Evolutionary conservation across 2,329 filamentous ascomycete genomes (phyloP), one percentile per base, ranked within the genome.

Genomic region (Paramyrothecium sp.): DNA sequence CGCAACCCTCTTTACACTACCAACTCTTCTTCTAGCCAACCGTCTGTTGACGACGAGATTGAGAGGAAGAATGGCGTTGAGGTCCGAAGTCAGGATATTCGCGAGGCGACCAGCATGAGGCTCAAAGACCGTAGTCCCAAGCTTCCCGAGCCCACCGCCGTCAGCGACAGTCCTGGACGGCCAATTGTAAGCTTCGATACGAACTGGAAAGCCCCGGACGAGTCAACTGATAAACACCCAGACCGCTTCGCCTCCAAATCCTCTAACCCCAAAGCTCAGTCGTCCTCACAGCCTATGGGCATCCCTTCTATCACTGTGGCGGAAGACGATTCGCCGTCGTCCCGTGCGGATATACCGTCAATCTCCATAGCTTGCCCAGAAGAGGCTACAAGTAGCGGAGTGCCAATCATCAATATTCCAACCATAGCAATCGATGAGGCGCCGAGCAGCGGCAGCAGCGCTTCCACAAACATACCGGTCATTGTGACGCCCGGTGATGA

Each of bases 181-280:
- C 94, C 94, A 61, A 98, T 98, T 80, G 94, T 98, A 81, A 98
- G 94, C 83, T 98, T 98, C 82, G 85, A 96, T 76, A 85, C 85
- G 68, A 85, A 89, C 71, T 97, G 91, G 88, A 89, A 87, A 80
- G 84, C 87, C 70, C 85, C 84, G 71, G 87, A 90, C 71, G 80
- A 84, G 79, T 80, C 79, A 74, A 81, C 89, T 81, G 89, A 92
- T 85, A 75, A 85, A 78, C 89, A 64, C 68, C 71, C 73, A 77
- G 74, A 81, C 63, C 65, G 66, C 67, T 63, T 69, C 67, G 56
- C 59, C 57, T 61, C 65, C 59, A 60, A 53, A 56, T 66, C 61
- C 51, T 56, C 63, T 4, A 44, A 19, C 33, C 8, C 10, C 38
- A 19, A 44, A 16, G 13, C 13, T 66, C 61, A 64, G 51, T 51